Base-by-base conservation (phyloP, 1,139 yeast species). In the Magnusiomyces tetraspermus region DNA sequence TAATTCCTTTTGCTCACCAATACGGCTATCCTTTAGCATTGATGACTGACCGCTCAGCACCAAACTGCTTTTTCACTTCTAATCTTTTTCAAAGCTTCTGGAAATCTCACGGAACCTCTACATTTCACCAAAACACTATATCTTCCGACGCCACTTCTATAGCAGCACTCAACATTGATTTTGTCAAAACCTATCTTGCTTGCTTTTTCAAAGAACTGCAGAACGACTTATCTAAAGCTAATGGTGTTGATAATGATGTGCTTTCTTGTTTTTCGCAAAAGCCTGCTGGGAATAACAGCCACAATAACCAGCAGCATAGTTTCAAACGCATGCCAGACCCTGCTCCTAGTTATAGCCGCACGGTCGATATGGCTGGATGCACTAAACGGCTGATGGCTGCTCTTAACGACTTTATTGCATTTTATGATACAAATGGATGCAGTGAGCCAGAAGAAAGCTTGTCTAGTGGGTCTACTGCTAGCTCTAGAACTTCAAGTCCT, bases 11-110 rank as follows among this genome's bases (percentile, higher is more conserved):
- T 43, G 46, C 46, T n/a, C 46, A 43, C 21, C 33, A 28, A 2
- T 43, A 43, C 24, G 46, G 46, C 17, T 43, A 43, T 28, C 46
- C 46, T 6, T 30, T 43, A 17, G 46, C 46, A 28, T n/a, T 43
- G 13, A 21, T 43, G 3, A 43, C 46, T 17, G 46, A 43, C 36
- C 13, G 46, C 26, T 43, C 46, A 6, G 46, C 46, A 13, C 33
- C 46, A 43, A 30, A 26, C 33, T 15, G 21, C 2, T 43, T 43
- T 28, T 43, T 43, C 22, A 43, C 46, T 6, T 43, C 46, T 23
- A 26, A 43, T 3, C 13, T 43, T 10, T 43, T 43, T 28, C 46
- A 43, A 28, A 43, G 33, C n/a, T 43, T 43, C 17, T 43, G 46
- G 46, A 43, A 43, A 28, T 36, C 46, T 11, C 46, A 43, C 17